Conservation (phyloP, 2,329 filamentous ascomycete species). For the Neocucurbitaria cava region DNA sequence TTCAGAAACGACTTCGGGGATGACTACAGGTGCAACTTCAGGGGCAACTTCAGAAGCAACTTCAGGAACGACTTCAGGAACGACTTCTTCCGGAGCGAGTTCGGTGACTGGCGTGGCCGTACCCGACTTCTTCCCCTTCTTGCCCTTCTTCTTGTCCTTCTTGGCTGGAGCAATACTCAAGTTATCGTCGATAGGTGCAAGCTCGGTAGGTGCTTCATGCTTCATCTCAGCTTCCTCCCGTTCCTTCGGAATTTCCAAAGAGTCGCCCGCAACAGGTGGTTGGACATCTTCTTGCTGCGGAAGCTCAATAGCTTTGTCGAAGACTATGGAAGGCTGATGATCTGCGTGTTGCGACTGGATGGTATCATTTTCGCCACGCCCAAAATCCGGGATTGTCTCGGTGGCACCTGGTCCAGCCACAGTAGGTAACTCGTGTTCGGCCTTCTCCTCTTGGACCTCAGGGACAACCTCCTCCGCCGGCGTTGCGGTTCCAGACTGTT, state of each 20-base stretch:
- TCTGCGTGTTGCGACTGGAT: neutral
- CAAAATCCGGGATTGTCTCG: neutral
- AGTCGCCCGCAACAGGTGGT: neutral
- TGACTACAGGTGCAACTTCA: no score
- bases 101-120: slow-evolving; percentile 13
- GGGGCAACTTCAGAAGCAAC: neutral
- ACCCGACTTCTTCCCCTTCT: slow-evolving; percentile 22
- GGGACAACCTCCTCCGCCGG: slow-evolving; percentile 10
- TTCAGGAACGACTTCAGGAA: slow-evolving; percentile 9
- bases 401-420: neutral
- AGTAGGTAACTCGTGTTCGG: neutral
- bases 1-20: slow-evolving; percentile 10
- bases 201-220: neutral
- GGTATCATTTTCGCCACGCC: neutral
- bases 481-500: slow-evolving; percentile 19
- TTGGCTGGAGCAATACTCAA: slow-evolving; percentile 4
- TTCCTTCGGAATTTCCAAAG: neutral
- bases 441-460: slow-evolving; percentile 3
- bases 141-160: slow-evolving; percentile 26
- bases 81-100: slow-evolving; percentile 6
- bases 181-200: neutral
- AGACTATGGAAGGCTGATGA: neutral
- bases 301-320: neutral
- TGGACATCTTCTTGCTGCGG: neutral
- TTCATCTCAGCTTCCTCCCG: neutral